phyloP scores from a whole-genome alignment of 768 basidiomycete genomes.

The Trametes elegans region DNA sequence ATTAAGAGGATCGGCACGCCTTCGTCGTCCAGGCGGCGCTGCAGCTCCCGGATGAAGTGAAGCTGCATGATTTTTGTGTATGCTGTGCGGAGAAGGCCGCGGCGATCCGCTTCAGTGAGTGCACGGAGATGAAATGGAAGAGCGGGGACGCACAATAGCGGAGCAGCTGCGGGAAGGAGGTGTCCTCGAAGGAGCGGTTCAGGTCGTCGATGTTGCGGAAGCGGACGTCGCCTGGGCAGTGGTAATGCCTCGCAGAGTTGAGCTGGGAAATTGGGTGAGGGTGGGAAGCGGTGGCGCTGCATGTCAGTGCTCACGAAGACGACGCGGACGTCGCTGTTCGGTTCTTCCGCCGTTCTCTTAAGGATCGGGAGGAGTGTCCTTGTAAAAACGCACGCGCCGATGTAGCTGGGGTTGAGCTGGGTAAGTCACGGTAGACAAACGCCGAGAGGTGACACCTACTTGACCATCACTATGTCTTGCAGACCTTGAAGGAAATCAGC shows the following conservation, averaged over 20 bases:
- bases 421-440: no score
- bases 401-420: slow-evolving; percentile 26
- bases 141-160: slow-evolving; percentile 12
- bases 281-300: no score
- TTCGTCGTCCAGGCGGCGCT: slow-evolving; percentile 27
- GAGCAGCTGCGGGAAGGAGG: slow-evolving; percentile 13
- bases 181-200: slow-evolving; percentile 31
- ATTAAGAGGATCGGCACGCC: slow-evolving; percentile 33
- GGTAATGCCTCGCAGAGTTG: slow-evolving; percentile 9
- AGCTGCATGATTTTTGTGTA: slow-evolving; percentile 24
- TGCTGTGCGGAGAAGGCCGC: no score
- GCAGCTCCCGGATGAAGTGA: slow-evolving; percentile 26
- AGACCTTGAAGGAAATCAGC: no score
- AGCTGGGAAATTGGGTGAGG: not conserved
- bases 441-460: slow-evolving; percentile 31
- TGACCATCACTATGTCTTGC: slow-evolving; percentile 36
- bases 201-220: slow-evolving; percentile 34
- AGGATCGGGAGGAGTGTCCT: slow-evolving; percentile 32
- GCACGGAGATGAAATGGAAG: no score
- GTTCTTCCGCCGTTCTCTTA: slow-evolving; percentile 26
- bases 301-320: slow-evolving; percentile 29
- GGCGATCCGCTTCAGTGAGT: no score
- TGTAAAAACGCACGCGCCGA: slow-evolving; percentile 31
- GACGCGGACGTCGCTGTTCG: slow-evolving; percentile 33
- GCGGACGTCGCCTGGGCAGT: slow-evolving; percentile 24